A percentile compares a stretch with the other conserved stretches of the same genome.
Evolutionary conservation across 768 basidiomycete species (phyloP).

Genomic region (Boletus tomentosulus): DNA sequence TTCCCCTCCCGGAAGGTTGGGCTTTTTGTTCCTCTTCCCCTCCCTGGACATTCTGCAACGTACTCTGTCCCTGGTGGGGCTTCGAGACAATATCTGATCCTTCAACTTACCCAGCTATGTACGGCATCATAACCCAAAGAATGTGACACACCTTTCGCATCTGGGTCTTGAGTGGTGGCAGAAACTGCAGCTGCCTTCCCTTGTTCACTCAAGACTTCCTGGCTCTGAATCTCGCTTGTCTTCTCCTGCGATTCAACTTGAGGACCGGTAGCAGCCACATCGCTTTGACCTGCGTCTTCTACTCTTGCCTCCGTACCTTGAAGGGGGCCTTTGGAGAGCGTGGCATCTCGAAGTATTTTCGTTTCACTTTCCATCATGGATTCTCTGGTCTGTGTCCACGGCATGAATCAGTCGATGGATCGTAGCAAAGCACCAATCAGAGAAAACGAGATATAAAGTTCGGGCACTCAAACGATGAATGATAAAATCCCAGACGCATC

Average conservation of each 20-base stretch:
- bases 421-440: neutral
- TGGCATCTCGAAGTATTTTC: neutral
- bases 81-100: neutral
- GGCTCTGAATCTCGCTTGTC: neutral
- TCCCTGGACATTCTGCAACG: slow-evolving; percentile 1
- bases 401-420: slow-evolving; percentile 6
- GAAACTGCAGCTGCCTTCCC: neutral
- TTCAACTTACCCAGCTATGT: neutral
- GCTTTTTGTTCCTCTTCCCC: neutral
- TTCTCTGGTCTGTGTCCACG: slow-evolving; percentile 1
- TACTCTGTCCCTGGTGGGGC: neutral
- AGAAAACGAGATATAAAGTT: neutral
- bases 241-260: neutral
- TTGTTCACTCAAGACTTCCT: neutral
- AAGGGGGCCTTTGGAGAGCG: neutral
- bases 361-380: neutral
- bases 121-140: neutral
- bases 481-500: neutral
- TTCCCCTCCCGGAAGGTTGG: neutral
- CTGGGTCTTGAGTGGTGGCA: neutral
- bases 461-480: neutral
- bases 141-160: slow-evolving; percentile 10
- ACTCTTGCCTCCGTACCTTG: neutral
- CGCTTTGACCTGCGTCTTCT: neutral
- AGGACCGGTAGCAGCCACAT: neutral